phyloP scores from a whole-genome alignment of 1,139 yeast species.

The Kurtzmaniella natalensis region DNA sequence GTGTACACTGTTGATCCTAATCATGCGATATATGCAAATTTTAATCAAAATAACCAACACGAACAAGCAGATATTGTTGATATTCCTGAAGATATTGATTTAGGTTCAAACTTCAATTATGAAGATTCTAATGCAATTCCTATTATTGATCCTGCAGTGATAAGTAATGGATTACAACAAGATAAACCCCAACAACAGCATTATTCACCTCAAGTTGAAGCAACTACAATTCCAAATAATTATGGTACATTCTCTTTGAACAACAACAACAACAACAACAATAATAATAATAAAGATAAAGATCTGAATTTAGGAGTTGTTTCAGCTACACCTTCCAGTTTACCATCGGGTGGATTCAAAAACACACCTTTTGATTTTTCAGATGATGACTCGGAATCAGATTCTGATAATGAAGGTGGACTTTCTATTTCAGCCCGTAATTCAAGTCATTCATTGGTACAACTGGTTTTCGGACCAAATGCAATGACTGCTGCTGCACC shows the following conservation, averaged over 20 bases:
- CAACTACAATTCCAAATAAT: too few species aligned
- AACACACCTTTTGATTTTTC: slow-evolving; percentile 1
- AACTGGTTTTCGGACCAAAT: slow-evolving; percentile 33
- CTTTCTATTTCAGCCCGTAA: slow-evolving; percentile 38
- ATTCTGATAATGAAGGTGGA: slow-evolving; percentile 28
- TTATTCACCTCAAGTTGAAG: slow-evolving; percentile 2
- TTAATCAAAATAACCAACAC: slow-evolving; percentile 11
- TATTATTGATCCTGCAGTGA: slow-evolving; percentile 19
- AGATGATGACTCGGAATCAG: slow-evolving; percentile 18
- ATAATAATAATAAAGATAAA: not conserved
- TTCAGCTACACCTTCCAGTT: not conserved
- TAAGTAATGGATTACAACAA: slow-evolving; percentile 10
- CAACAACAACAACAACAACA: not conserved
- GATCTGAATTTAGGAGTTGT: slow-evolving; percentile 1
- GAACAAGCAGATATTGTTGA: slow-evolving; percentile 38
- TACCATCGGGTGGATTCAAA: not conserved
- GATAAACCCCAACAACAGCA: slow-evolving; percentile 2
- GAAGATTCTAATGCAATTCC: slow-evolving; percentile 24
- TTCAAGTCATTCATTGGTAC: slow-evolving; percentile 45
- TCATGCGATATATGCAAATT: slow-evolving; percentile 36
- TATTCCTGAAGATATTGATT: slow-evolving; percentile 40
- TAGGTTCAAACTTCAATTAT: slow-evolving; percentile 40
- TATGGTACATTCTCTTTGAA: too few species aligned
- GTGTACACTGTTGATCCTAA: slow-evolving; percentile 64
- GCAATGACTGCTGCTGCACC: slow-evolving; percentile 17